Evolutionary conservation across 164 flowering plant genomes (phyloP).

Genomic region (Litsea cubeba): DNA sequence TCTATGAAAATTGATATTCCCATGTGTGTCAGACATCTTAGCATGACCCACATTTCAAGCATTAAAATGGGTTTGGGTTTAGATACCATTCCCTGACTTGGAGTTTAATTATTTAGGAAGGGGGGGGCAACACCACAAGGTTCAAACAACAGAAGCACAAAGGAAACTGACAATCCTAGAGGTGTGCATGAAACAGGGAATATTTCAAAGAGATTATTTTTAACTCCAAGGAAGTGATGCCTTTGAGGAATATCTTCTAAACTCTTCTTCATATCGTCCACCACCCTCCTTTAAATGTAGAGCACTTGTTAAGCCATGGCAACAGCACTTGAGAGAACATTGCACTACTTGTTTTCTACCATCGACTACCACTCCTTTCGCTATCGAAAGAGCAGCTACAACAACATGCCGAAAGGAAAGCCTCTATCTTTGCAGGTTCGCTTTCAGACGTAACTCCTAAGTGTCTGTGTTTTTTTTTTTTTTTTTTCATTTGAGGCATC

Average conservation of each 20-base stretch:
- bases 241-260: not conserved
- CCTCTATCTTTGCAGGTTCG: slow-evolving; percentile 88
- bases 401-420: slow-evolving; percentile 68
- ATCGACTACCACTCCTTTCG: slow-evolving; percentile 24
- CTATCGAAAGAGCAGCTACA: slow-evolving; percentile 25
- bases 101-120: not conserved
- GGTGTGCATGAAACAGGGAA: not conserved
- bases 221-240: not conserved
- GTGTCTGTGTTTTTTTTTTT: not conserved
- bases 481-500: not conserved
- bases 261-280: not conserved
- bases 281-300: not conserved
- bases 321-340: not conserved
- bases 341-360: slow-evolving; percentile 15
- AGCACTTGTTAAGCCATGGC: not conserved
- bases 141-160: not conserved
- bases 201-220: not conserved
- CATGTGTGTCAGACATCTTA: not conserved
- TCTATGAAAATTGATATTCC: not conserved
- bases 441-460: slow-evolving; percentile 8
- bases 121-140: too few relatives aligned
- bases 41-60: not conserved
- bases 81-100: not conserved
- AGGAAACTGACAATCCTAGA: not conserved
- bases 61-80: not conserved